These are phyloP conservation scores for Suhomyces coccinellae DNA, from an alignment of 1,139 yeast species.

Conservation along the genomic window DNA sequence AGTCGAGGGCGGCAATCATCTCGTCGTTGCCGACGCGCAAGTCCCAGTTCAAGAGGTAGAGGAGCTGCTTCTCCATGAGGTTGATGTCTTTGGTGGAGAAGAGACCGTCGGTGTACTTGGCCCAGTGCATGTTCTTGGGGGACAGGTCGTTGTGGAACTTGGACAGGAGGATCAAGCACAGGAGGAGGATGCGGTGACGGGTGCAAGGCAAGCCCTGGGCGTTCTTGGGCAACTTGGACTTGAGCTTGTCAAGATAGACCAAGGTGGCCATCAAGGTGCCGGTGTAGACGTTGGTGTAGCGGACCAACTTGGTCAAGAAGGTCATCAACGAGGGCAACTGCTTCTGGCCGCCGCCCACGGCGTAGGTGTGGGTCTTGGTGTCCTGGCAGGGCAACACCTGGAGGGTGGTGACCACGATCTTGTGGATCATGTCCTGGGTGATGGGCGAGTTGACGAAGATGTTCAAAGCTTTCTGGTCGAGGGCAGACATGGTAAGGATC, in stretches of 20 bases:
- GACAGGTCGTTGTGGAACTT: conserved; percentile 77
- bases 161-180: conserved; percentile 69
- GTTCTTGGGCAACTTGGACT: conserved; percentile 60
- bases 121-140: conserved; percentile 78
- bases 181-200: conserved; percentile 71
- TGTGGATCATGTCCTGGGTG: conserved; percentile 65
- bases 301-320: conserved; percentile 66
- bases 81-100: conserved; percentile 69
- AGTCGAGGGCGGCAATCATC: conserved; percentile 46
- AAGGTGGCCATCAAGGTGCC: conserved; percentile 75
- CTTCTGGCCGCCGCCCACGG: conserved; percentile 28
- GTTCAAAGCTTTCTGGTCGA: conserved; percentile 56
- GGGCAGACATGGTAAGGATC: conserved; percentile 15
- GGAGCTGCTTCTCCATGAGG: conserved; percentile 76
- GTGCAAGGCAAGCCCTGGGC: conserved; percentile 80
- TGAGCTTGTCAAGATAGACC: conserved; percentile 63
- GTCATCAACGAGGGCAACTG: conserved; percentile 71
- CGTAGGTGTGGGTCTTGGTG: conserved; percentile 32
- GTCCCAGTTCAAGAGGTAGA: conserved; percentile 71
- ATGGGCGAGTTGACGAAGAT: conserved; percentile 58
- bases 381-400: conserved; percentile 61
- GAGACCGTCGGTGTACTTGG: conserved; percentile 70
- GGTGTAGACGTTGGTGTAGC: conserved; percentile 73
- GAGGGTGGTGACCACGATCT: conserved; percentile 59
- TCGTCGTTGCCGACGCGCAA: conserved; percentile 56